Conservation (phyloP, 1,284 basidiomycete genomes). For the Amylostereum chailletii region DNA sequence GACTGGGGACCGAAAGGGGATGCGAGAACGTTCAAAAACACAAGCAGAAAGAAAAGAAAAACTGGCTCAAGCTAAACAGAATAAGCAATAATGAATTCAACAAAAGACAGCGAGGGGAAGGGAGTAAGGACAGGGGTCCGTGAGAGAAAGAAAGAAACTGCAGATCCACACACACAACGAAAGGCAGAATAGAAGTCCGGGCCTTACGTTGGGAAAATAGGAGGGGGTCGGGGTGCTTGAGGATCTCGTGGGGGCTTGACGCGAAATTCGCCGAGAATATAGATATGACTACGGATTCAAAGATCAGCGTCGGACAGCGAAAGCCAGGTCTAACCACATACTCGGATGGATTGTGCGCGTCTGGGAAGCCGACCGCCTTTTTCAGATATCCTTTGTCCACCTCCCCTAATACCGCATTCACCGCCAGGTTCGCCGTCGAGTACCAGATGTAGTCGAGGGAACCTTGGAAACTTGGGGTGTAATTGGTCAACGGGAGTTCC, state of each 20-base stretch:
- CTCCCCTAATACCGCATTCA: constrained; percentile 83
- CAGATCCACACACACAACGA: neutral
- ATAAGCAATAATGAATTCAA: constrained; percentile 11
- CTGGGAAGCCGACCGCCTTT: constrained; percentile 95
- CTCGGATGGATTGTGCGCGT: constrained; percentile 94
- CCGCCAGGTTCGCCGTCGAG: constrained; percentile 68
- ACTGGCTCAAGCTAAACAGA: constrained; percentile 31
- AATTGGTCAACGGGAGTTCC: constrained; percentile 84
- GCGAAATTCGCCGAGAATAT: constrained; percentile 63
- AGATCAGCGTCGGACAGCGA: constrained; percentile 14
- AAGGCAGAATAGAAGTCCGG: constrained; percentile 8
- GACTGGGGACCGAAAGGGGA: constrained; percentile 18
- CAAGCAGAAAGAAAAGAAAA: constrained; percentile 39
- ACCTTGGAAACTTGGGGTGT: constrained; percentile 78
- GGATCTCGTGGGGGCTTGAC: constrained; percentile 57
- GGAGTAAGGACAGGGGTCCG: constrained; percentile 10
- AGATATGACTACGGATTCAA: constrained; percentile 45
- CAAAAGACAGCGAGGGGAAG: constrained; percentile 9
- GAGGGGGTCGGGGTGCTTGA: constrained; percentile 25
- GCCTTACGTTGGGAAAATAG: constrained; percentile 25
- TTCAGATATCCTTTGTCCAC: constrained; percentile 83
- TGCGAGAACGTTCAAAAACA: constrained; percentile 34
- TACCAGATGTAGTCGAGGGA: constrained; percentile 96
- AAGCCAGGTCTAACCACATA: constrained; percentile 36
- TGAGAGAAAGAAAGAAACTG: neutral